Conservation (phyloP, 768 basidiomycete genomes). For the Boletus rubropictus region DNA sequence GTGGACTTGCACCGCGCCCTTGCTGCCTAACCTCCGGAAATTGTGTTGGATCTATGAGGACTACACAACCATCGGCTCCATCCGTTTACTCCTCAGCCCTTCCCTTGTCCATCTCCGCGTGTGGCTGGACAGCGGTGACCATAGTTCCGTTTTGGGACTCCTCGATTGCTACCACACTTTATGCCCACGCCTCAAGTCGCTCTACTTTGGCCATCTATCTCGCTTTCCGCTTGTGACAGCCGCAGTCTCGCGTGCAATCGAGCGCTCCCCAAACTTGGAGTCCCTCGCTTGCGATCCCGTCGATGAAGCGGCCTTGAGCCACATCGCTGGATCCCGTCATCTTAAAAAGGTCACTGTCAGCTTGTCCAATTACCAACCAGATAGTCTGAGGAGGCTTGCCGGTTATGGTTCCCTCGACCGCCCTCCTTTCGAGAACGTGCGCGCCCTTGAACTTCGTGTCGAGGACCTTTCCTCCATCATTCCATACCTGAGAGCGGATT, state of each 20-base stretch:
- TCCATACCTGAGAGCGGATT: conserved; percentile 1
- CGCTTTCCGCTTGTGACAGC: neutral
- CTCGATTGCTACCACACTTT: conserved; percentile 1
- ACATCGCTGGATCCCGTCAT: neutral
- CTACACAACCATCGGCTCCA: neutral
- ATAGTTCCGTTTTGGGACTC: neutral
- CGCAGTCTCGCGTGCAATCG: neutral
- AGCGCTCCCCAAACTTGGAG: conserved; percentile 1
- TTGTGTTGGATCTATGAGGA: neutral
- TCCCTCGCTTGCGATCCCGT: neutral
- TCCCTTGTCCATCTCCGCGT: conserved; percentile 3
- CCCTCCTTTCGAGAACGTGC: conserved; percentile 8
- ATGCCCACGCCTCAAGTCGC: conserved; percentile 3
- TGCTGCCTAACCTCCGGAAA: conserved; percentile 10
- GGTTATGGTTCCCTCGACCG: neutral
- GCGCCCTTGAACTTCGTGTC: neutral
- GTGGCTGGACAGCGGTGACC: neutral
- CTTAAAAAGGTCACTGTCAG: neutral
- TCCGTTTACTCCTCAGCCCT: conserved; percentile 10
- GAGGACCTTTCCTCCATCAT: conserved; percentile 3
- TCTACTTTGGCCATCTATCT: neutral
- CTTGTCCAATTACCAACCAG: neutral
- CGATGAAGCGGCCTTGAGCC: conserved; percentile 1
- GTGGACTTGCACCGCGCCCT: neutral
- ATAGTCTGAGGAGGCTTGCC: neutral